Evolutionary conservation across 2,329 filamentous ascomycete genomes (phyloP), one percentile per base, ranked within the genome.

Genomic region (Phialophora tarda): DNA sequence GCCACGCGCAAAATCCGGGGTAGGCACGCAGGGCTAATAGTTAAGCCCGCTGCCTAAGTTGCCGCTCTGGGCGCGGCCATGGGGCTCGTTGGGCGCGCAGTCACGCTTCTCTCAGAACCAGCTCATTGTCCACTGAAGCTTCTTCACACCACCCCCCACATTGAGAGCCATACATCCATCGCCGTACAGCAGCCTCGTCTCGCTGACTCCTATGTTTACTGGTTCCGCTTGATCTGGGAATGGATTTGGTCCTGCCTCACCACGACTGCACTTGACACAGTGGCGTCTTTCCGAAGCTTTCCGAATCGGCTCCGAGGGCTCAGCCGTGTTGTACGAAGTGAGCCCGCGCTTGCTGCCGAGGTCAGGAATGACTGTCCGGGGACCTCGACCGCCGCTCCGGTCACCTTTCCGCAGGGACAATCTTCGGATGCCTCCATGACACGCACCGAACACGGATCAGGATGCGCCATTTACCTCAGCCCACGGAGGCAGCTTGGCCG

Each of bases 1-100:
- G 59, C 57, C 48, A 44, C 30, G 48, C 23, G 59, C 30, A 61
- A 44, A 61, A 51, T 51, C 48, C 48, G 47, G 59, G 59, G 59
- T 44, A 51, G 8, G 30, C 8, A 30, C 30, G 30, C 10, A 30
- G 48, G 59, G 59, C 47, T 54, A 61, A 61, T 53, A 51, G 47
- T 53, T 61, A 61, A 54, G 59, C 59, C 59, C 26, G 38, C 38
- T n/a, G 24, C 57, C 53, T 30, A 21, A 8, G 23, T 1, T 28
- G n/a, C 8, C 41, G 17, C 23, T 54, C 44, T 14, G 14, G 38
- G 38, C 17, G 38, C 38, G 38, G 38, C 38, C 38, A 17, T n/a
- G 5, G 38, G 38, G 14, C 38, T 44, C 38, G 6, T 44, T 44
- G 38, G 38, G 38, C 38, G 2, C 5, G 38, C 38, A 17, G n/a